phyloP scores from a whole-genome alignment of 257 asterid genomes.

The Fraxinus anomala region DNA sequence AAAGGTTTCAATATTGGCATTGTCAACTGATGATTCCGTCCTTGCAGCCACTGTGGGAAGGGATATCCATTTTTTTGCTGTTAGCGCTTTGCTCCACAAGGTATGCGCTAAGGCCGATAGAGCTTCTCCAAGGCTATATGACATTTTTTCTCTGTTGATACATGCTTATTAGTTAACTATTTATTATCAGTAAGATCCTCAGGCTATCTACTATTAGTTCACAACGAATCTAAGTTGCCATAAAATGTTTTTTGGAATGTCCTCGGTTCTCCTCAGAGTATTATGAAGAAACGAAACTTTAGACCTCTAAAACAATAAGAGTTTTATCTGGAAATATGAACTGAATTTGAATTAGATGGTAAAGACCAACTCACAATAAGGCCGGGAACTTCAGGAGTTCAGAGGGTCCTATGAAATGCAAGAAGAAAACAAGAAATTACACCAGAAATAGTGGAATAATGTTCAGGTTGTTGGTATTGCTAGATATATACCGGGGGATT shows the following conservation, averaged over 20 bases:
- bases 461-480: not conserved
- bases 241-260: not conserved
- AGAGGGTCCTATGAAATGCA: not conserved
- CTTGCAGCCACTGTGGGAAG: conserved; percentile 66
- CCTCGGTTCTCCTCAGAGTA: not conserved
- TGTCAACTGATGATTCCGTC: conserved; percentile 71
- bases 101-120: conserved; percentile 27
- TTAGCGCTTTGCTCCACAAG: conserved; percentile 79
- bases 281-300: not conserved
- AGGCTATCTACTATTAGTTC: not conserved
- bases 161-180: not conserved
- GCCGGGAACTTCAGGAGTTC: not conserved
- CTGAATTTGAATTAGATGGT: not conserved
- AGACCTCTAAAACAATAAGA: not conserved
- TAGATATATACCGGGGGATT: not conserved
- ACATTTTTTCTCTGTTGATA: not conserved
- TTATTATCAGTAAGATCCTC: not conserved
- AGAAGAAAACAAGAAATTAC: not conserved
- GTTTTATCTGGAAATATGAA: not conserved
- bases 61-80: conserved; percentile 67
- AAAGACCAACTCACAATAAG: not conserved
- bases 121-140: not conserved
- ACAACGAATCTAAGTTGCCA: not conserved
- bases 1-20: conserved; percentile 57
- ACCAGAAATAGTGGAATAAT: not conserved